These are phyloP conservation scores for Parastagonospora nodorum DNA, from an alignment of 2,329 filamentous ascomycete genomes.

Conservation along the genomic window DNA sequence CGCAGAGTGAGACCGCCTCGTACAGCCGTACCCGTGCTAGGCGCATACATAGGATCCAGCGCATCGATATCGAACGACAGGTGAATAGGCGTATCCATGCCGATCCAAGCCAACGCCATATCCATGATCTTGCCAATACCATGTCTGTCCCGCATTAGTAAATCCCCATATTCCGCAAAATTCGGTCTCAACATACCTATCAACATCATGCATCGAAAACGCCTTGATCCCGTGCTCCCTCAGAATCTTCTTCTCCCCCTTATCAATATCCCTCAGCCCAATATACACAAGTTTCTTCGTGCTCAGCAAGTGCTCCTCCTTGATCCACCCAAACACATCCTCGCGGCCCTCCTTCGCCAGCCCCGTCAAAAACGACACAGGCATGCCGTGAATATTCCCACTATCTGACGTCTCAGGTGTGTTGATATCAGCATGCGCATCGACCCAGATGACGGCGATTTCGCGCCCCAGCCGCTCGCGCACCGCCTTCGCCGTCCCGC, in stretches of 20 bases:
- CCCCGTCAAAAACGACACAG: constrained; percentile 87
- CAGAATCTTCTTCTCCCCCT: constrained; percentile 91
- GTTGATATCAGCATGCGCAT: constrained; percentile 98
- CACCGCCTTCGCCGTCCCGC: constrained; percentile 83
- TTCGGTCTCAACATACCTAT: constrained; percentile 64
- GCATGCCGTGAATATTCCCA: constrained; percentile 98
- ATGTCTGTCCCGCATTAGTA: constrained; percentile 60
- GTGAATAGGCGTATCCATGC: constrained; percentile 92
- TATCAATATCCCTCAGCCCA: constrained; percentile 88
- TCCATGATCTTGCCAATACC: constrained; percentile 96
- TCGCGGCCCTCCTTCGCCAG: constrained; percentile 76
- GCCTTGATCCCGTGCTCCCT: constrained; percentile 89
- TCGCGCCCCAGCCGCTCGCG: constrained; percentile 81
- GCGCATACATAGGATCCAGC: constrained; percentile 93
- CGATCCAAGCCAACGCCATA: constrained; percentile 97
- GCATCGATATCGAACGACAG: constrained; percentile 97
- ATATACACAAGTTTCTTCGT: constrained; percentile 94
- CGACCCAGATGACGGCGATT: constrained; percentile 97
- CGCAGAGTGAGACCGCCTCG: constrained; percentile 89
- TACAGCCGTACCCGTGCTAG: constrained; percentile 93
- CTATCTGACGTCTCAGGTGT: constrained; percentile 86
- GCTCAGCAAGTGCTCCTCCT: constrained; percentile 71
- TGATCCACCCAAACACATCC: constrained; percentile 89
- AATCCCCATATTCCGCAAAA: background rate
- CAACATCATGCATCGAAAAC: constrained; percentile 98